Conservation (phyloP, 441 rosid genomes). For the Erodium moschatum region DNA sequence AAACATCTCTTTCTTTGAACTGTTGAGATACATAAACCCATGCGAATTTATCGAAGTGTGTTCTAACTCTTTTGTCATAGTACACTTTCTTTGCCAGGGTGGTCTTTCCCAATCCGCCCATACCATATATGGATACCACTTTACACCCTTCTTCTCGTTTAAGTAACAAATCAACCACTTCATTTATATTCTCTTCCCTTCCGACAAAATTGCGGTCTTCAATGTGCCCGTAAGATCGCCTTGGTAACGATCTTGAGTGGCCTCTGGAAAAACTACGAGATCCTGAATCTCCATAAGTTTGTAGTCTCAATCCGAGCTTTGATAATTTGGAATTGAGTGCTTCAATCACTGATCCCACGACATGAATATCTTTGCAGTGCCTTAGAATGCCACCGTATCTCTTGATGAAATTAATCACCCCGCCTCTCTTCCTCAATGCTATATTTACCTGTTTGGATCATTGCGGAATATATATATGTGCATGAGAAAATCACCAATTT, state of each 20-base stretch:
- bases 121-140: background rate
- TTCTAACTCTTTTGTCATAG: background rate
- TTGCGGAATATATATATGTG: no score
- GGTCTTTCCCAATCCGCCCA: background rate
- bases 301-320: background rate
- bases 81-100: background rate
- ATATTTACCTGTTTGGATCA: no score
- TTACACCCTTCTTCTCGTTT: background rate
- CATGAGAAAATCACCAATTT: no score
- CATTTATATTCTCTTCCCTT: background rate
- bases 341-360: no score
- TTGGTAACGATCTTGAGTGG: background rate
- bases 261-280: background rate
- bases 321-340: no score
- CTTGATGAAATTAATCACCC: no score
- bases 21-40: background rate
- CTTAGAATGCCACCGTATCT: no score
- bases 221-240: background rate
- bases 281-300: background rate
- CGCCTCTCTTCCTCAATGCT: no score
- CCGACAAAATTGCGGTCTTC: background rate
- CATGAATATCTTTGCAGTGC: no score
- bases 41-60: background rate
- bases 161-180: background rate
- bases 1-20: background rate